These are phyloP conservation scores for Rhodotorula sp. DNA, from an alignment of 1,284 basidiomycete species.

Conservation along the genomic window DNA sequence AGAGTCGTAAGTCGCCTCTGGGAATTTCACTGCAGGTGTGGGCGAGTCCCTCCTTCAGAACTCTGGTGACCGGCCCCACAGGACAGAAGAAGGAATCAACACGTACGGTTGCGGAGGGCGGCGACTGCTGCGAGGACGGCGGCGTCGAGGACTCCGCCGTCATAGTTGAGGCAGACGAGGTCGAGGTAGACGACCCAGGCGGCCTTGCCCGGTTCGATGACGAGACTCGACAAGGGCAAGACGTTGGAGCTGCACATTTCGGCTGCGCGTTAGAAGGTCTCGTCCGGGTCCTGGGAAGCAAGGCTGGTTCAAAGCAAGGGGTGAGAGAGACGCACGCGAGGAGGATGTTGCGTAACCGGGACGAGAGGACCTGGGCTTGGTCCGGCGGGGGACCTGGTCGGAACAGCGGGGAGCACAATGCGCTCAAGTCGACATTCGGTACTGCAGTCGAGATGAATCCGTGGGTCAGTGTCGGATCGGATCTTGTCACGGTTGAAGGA, in stretches of 20 bases:
- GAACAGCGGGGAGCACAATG: conserved; percentile 87
- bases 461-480: no score
- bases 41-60: no score
- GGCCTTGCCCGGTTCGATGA: conserved; percentile 73
- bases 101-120: conserved; percentile 78
- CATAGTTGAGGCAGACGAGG: conserved; percentile 90
- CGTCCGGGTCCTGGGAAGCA: no score
- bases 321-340: conserved; percentile 56
- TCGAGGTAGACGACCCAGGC: conserved; percentile 93
- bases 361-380: conserved; percentile 84
- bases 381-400: conserved; percentile 90
- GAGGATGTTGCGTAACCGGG: conserved; percentile 72
- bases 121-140: conserved; percentile 80
- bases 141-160: conserved; percentile 92
- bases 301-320: background rate
- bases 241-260: conserved; percentile 60
- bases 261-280: no score
- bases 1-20: conserved; percentile 24
- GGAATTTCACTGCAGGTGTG: conserved; percentile 22
- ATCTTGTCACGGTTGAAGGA: background rate
- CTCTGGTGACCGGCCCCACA: no score
- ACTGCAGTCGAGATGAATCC: conserved; percentile 52
- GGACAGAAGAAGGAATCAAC: no score
- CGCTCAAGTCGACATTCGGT: conserved; percentile 84
- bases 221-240: conserved; percentile 66